phyloP scores from a whole-genome alignment of 208 protist genomes.

The Crithidia expoeki region DNA sequence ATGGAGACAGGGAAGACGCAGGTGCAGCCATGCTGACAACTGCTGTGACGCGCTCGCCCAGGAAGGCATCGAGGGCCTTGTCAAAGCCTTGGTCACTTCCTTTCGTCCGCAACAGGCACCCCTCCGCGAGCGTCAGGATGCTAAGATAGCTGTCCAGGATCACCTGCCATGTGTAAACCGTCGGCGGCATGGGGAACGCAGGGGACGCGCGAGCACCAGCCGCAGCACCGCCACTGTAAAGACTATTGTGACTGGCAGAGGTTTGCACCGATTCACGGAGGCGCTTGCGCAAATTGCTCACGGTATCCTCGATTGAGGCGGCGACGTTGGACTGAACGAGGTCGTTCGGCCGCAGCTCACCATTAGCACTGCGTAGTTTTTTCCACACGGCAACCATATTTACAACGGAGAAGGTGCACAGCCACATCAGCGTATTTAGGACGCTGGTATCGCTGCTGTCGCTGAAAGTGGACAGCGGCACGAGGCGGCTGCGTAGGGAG shows the following conservation, averaged over 20 bases:
- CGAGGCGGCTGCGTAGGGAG: slow-evolving; percentile 24
- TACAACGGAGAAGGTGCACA: slow-evolving; percentile 65
- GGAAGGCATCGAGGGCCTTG: slow-evolving; percentile 74
- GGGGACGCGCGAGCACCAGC: background rate
- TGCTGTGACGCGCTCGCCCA: slow-evolving; percentile 48
- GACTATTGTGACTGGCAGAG: background rate
- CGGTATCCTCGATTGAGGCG: slow-evolving; percentile 36
- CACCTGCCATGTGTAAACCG: slow-evolving; percentile 39
- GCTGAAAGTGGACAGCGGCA: slow-evolving; percentile 29
- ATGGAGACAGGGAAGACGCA: background rate
- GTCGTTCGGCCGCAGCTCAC: slow-evolving; percentile 48
- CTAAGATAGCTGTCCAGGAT: slow-evolving; percentile 73
- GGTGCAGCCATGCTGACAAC: background rate
- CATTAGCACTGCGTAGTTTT: slow-evolving; percentile 37
- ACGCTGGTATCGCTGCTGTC: slow-evolving; percentile 39
- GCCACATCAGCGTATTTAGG: slow-evolving; percentile 67
- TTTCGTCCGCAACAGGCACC: slow-evolving; percentile 66
- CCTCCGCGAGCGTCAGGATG: slow-evolving; percentile 66
- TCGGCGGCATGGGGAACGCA: slow-evolving; percentile 1
- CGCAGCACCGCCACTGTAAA: slow-evolving; percentile 7
- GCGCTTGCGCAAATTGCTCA: slow-evolving; percentile 36
- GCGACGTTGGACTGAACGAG: slow-evolving; percentile 51
- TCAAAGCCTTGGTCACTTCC: slow-evolving; percentile 73
- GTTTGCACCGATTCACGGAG: slow-evolving; percentile 29
- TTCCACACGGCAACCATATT: slow-evolving; percentile 78